Percentiles rank a stretch among this genome's conserved stretches.
These are phyloP conservation scores for Phylloporus sp. DNA, from an alignment of 768 basidiomycete genomes.

Conservation along the genomic window DNA sequence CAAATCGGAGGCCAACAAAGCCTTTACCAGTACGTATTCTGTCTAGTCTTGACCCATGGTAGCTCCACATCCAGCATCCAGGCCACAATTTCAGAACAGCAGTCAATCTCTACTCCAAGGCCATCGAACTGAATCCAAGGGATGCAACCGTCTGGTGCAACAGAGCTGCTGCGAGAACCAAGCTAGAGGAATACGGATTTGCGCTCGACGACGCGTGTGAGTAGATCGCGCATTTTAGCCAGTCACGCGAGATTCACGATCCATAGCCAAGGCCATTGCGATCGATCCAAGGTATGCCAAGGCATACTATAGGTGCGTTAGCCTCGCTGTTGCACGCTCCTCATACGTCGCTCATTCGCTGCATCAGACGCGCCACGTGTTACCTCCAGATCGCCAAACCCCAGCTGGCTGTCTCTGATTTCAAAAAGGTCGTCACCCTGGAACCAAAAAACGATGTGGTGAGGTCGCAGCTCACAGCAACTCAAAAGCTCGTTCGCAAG, in stretches of 20 bases:
- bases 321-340: not conserved
- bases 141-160: conserved; percentile 95
- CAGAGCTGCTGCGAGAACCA: conserved; percentile 88
- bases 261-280: conserved; percentile 74
- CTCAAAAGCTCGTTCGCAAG: conserved; percentile 85
- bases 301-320: conserved; percentile 72
- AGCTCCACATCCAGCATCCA: conserved; percentile 14
- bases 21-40: conserved; percentile 57
- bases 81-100: conserved; percentile 77
- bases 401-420: conserved; percentile 80
- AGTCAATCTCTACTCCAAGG: conserved; percentile 73
- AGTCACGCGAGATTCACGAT: conserved; percentile 16
- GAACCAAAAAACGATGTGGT: conserved; percentile 87
- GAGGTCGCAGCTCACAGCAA: conserved; percentile 74
- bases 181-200: conserved; percentile 91
- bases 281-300: conserved; percentile 90
- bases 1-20: conserved; percentile 86
- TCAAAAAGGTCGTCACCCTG: conserved; percentile 76
- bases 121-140: conserved; percentile 82
- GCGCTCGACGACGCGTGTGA: conserved; percentile 83
- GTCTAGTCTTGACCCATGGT: not conserved
- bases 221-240: conserved; percentile 27
- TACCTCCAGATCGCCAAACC: conserved; percentile 88
- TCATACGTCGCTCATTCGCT: not conserved
- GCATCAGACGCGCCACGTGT: conserved; percentile 76